Evolutionary conservation across 441 rosid species (phyloP), one percentile per base, ranked within the genome.

Genomic region (Hura crepitans): DNA sequence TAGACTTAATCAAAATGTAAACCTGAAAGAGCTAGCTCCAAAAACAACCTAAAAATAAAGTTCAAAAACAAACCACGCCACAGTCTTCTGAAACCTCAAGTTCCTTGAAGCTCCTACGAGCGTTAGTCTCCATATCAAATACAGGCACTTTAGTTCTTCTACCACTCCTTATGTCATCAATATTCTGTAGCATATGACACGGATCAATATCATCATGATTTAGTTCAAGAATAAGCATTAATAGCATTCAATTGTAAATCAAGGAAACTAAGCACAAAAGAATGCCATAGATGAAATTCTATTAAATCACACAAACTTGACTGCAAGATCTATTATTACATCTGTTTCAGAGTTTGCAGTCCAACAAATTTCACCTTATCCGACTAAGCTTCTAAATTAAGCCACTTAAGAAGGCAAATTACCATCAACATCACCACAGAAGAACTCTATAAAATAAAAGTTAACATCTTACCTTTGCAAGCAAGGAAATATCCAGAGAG

Each of bases 31-130:
- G 35, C 28, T 61, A 74, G 65, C 20, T 53, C 65, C 59, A 57
- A 11, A 18, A 80, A 61, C 46, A 54, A 54, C 8, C 62, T 56
- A 61, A 18, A 51, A 69, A 3, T n/a, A n/a, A 67, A 59, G 73
- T n/a, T n/a, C 30, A 68, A 68, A 58, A 69, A 87, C 88, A 70
- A 62, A 96, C 97, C 91, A 93, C 96, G n/a, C 97, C 97, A 61
- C 97, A 93, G 70, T 96, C 99, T 77, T 93, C 97, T 81, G 97
- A 83, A 78, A 96, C 89, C 83, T 83, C 89, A 62, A 96, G 94
- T 71, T 93, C 97, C 87, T 89, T 89, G 69, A 91, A 91, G 72
- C 95, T 90, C 75, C 85, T 88, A 58, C 96, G 88, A 78, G 90
- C 82, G 75, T 89, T 97, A 82, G 88, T 84, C 87, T 88, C 98